Evolutionary conservation across 23 red algal genomes (phyloP), one percentile per base, ranked within the genome.

Genomic region (Pyropia haitanensis): DNA sequence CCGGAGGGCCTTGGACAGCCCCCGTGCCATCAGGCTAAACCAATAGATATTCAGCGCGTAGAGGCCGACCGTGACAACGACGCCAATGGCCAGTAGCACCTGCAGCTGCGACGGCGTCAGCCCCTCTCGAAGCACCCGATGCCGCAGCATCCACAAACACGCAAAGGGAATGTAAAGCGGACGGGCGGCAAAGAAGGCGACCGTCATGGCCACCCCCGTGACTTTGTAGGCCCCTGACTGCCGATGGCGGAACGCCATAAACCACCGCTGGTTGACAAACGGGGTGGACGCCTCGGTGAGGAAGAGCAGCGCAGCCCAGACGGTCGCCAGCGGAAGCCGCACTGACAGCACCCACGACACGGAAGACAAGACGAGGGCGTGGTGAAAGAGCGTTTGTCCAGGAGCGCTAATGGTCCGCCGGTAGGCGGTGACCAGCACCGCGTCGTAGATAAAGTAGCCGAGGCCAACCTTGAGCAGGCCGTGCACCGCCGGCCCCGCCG

Each of bases 241-340:
- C 3, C 69, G 69, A 51, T 73, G 55, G 8, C 69, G 69, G 18
- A 73, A 44, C 0, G 58, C 58, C 21, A 81, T 63, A 56, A 81
- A 81, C 64, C 65, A 81, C 25, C 77, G 77, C 31, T 50, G 28
- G 50, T 81, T 81, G 14, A 81, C 65, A 6, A 81, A 49, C 22
- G 77, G 77, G 20, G 77, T 81, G 12, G 77, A 81, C n/a, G 51
- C 64, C 26, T 81, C 77, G 12, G 77, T 81, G 12, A 81, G 63
- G 48, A 56, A 52, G 34, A 81, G 39, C 18, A 48, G 22, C 8
- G 77, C 59, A 14, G 64, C 77, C 77, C 77, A 81, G 28, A 25
- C n/a, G 21, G 57, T 25, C 3, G 77, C 63, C 18, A 81, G 58
- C 7, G 77, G 77, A 46, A 32, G 55, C 20, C 65, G 49, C 26